Evolutionary conservation across 2,329 filamentous ascomycete genomes (phyloP).

Genomic region (Fusarium neocosmosporiellum): DNA sequence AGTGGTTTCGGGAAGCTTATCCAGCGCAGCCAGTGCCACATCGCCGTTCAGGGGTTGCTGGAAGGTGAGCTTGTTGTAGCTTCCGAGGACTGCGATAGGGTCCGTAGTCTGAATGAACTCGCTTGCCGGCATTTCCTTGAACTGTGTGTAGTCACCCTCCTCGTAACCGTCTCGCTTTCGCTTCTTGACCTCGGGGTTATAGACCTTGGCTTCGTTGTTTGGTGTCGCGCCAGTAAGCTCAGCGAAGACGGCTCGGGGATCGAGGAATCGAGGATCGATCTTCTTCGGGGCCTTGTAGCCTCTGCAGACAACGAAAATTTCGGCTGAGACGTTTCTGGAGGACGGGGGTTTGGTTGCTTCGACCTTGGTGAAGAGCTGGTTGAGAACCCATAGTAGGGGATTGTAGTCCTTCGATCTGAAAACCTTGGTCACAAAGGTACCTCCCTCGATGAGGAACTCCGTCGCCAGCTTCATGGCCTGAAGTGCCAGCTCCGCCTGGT

Average conservation of each 20-base stretch:
- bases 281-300: slow-evolving; percentile 96
- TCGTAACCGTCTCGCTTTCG: slow-evolving; percentile 97
- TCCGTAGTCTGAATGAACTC: slow-evolving; percentile 95
- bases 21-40: slow-evolving; percentile 85
- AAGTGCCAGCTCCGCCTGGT: slow-evolving; percentile 91
- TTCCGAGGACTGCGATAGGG: slow-evolving; percentile 90
- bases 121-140: slow-evolving; percentile 87
- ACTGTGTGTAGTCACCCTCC: slow-evolving; percentile 93
- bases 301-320: slow-evolving; percentile 97
- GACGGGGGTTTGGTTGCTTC: slow-evolving; percentile 98
- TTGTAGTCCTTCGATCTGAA: slow-evolving; percentile 99
- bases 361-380: slow-evolving; percentile 93
- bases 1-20: slow-evolving; percentile 88
- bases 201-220: slow-evolving; percentile 98
- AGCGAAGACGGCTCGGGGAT: slow-evolving; percentile 89
- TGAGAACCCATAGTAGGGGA: slow-evolving; percentile 94
- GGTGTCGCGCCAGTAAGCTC: slow-evolving; percentile 87
- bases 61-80: slow-evolving; percentile 86
- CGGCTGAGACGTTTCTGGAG: slow-evolving; percentile 94
- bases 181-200: slow-evolving; percentile 98
- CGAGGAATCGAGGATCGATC: slow-evolving; percentile 92
- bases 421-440: slow-evolving; percentile 96
- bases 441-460: slow-evolving; percentile 89
- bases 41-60: slow-evolving; percentile 83
- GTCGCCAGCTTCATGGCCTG: slow-evolving; percentile 94